Percentiles rank a stretch among this genome's conserved stretches.
Conservation (phyloP, 148 eudicot species). For the Polygonum maritimum region DNA sequence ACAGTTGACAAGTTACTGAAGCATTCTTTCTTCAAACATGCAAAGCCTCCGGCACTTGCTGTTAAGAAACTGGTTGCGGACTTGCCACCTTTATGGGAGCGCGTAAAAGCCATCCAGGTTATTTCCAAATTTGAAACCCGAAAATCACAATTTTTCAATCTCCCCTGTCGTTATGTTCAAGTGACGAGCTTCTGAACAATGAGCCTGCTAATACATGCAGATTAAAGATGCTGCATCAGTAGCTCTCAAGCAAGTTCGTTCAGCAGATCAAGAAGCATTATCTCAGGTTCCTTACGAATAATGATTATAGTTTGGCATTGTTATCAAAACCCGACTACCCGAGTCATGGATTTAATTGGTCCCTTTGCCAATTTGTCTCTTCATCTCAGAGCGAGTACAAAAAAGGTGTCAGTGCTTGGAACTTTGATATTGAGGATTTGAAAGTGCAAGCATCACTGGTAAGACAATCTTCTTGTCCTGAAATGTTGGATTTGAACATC, state of each 20-base stretch:
- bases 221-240: conserved; percentile 91
- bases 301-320: neutral
- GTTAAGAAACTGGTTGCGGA: conserved; percentile 75
- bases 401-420: conserved; percentile 99
- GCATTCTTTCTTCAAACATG: conserved; percentile 85
- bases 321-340: neutral
- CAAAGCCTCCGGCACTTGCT: conserved; percentile 85
- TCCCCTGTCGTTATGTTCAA: neutral
- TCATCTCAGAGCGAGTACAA: conserved; percentile 80
- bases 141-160: neutral
- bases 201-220: conserved; percentile 26
- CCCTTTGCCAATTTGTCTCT: conserved; percentile 6
- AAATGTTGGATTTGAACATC: neutral
- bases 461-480: conserved; percentile 16
- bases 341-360: neutral
- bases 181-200: neutral
- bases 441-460: conserved; percentile 91
- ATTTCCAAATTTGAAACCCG: neutral
- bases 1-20: conserved; percentile 86
- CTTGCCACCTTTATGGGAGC: conserved; percentile 88
- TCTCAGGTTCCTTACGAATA: conserved; percentile 47
- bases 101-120: conserved; percentile 90
- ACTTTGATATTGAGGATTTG: conserved; percentile 87
- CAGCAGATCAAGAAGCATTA: conserved; percentile 90
- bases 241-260: conserved; percentile 89